These are phyloP conservation scores for Zygosaccharomyces lentus DNA, from an alignment of 805 yeast genomes.

Conservation along the genomic window DNA sequence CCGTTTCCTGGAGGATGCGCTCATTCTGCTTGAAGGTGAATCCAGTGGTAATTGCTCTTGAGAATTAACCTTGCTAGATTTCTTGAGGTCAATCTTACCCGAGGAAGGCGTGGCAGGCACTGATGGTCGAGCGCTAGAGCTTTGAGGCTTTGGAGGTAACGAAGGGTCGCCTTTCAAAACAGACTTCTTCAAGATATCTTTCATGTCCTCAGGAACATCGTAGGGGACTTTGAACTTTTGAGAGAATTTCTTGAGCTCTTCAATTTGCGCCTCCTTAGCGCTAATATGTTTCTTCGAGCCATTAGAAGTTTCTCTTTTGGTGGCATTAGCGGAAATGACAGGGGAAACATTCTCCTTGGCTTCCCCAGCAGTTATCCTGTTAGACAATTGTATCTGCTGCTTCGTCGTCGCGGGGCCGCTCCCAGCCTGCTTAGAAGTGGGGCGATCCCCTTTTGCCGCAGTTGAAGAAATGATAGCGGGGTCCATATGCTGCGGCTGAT, in stretches of 20 bases:
- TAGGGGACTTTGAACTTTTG: constrained; percentile 74
- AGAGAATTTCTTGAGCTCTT: constrained; percentile 70
- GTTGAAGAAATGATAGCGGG: constrained; percentile 36
- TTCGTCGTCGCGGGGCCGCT: constrained; percentile 1
- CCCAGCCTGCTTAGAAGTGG: constrained; percentile 4
- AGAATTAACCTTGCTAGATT: constrained; percentile 24
- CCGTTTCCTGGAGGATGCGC: constrained; percentile 26
- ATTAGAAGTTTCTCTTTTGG: neutral
- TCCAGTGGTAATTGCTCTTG: constrained; percentile 24
- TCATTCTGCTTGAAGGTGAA: constrained; percentile 20
- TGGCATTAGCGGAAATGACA: neutral
- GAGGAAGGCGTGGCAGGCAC: constrained; percentile 25
- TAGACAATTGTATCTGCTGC: neutral
- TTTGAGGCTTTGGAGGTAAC: constrained; percentile 24
- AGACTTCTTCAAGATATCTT: constrained; percentile 41
- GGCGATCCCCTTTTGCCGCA: constrained; percentile 10
- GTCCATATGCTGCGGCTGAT: constrained; percentile 34
- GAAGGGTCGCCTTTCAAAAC: constrained; percentile 25
- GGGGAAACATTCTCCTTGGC: neutral
- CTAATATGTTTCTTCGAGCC: neutral
- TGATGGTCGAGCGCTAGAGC: constrained; percentile 13
- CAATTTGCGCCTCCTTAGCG: constrained; percentile 55
- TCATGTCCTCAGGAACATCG: constrained; percentile 45
- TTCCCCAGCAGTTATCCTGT: neutral
- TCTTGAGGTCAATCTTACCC: constrained; percentile 22